phyloP scores from a whole-genome alignment of 148 eudicot genomes.

The Arctostaphylos glauca region DNA sequence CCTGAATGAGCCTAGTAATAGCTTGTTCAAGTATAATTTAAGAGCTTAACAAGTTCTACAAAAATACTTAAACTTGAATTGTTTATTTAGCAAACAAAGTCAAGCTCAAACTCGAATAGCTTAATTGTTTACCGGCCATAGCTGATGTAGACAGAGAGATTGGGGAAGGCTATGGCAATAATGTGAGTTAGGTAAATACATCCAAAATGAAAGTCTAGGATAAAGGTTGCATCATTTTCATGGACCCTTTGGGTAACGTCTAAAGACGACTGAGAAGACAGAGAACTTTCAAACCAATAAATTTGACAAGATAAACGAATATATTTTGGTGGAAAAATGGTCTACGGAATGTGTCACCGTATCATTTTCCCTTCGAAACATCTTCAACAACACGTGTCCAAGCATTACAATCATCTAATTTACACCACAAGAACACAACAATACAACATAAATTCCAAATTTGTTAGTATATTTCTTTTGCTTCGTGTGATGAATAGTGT shows the following conservation, averaged over 20 bases:
- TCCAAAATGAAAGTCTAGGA: not conserved
- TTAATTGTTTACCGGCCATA: not conserved
- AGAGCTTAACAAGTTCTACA: no score
- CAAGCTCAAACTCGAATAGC: no score
- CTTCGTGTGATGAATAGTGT: not conserved
- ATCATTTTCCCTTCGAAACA: conserved; percentile 2
- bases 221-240: conserved; percentile 16
- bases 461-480: not conserved
- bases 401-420: no score
- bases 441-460: not conserved
- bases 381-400: no score
- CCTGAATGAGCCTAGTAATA: no score
- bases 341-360: not conserved
- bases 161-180: not conserved
- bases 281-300: not conserved
- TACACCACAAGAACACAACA: not conserved
- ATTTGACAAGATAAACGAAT: not conserved
- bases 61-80: no score
- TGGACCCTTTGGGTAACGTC: conserved; percentile 9
- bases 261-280: not conserved
- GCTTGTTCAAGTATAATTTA: no score
- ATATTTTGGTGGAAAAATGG: not conserved
- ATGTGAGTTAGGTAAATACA: conserved; percentile 12
- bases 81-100: no score
- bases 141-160: not conserved